These are phyloP conservation scores for Raffaelea deltoideospora DNA, from an alignment of 2,329 filamentous ascomycete species.

Conservation along the genomic window DNA sequence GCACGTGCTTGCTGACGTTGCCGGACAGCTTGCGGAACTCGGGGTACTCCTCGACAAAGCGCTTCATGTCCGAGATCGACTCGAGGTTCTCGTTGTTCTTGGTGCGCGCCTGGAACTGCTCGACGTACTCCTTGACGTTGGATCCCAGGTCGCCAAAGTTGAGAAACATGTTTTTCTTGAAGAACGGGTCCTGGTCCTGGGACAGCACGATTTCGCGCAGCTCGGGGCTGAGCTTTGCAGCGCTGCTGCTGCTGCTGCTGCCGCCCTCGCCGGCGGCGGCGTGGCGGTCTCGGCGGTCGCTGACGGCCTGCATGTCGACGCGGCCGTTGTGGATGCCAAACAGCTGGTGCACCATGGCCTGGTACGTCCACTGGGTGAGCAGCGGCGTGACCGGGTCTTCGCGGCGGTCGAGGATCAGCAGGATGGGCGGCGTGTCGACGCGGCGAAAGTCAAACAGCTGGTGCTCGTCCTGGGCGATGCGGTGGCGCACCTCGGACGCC, in stretches of 20 bases:
- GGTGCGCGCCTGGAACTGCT: slow-evolving; percentile 96
- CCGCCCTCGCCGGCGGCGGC: slow-evolving; percentile 46
- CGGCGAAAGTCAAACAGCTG: slow-evolving; percentile 93
- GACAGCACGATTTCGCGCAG: slow-evolving; percentile 89
- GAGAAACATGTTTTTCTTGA: slow-evolving; percentile 97
- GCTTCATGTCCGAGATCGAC: slow-evolving; percentile 96
- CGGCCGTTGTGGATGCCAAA: slow-evolving; percentile 91
- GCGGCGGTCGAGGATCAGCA: slow-evolving; percentile 78
- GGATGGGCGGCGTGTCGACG: slow-evolving; percentile 83
- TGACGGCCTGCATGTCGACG: slow-evolving; percentile 53
- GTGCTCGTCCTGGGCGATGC: slow-evolving; percentile 89
- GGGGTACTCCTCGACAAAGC: slow-evolving; percentile 96
- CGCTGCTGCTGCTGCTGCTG: slow-evolving; percentile 15
- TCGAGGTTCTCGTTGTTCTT: slow-evolving; percentile 93
- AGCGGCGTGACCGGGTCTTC: slow-evolving; percentile 92
- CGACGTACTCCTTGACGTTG: slow-evolving; percentile 96
- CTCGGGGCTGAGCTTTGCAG: slow-evolving; percentile 72
- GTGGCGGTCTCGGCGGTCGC: slow-evolving; percentile 22
- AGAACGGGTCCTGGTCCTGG: slow-evolving; percentile 95
- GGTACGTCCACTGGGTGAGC: slow-evolving; percentile 96
- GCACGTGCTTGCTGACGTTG: slow-evolving; percentile 97
- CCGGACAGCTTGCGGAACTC: slow-evolving; percentile 94
- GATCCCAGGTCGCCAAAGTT: slow-evolving; percentile 93
- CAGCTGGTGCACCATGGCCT: slow-evolving; percentile 98
- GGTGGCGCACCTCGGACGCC: slow-evolving; percentile 80